phyloP scores from a whole-genome alignment of 306 rosid genomes.

The Luffa acutangula region DNA sequence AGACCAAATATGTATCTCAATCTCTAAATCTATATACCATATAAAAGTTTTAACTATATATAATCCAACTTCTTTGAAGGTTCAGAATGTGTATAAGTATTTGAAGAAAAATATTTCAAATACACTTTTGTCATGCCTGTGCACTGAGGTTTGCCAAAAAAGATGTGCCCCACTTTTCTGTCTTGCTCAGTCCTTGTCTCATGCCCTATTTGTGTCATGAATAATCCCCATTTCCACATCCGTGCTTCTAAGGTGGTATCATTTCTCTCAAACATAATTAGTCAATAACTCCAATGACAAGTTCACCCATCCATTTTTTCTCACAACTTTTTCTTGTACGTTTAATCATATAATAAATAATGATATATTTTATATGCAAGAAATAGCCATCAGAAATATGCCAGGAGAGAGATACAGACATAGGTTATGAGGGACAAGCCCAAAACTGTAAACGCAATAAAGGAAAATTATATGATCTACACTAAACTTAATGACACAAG shows the following conservation, averaged over 20 bases:
- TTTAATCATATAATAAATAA: not conserved
- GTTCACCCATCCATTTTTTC: not conserved
- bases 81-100: not conserved
- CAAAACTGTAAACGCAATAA: not conserved
- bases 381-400: not conserved
- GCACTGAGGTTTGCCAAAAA: not conserved
- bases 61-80: not conserved
- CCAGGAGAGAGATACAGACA: not conserved
- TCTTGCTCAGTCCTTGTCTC: not conserved
- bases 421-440: not conserved
- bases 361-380: not conserved
- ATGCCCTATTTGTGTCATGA: not conserved
- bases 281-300: not conserved
- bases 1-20: not conserved
- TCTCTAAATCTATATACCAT: not conserved
- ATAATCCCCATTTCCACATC: not conserved
- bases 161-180: not conserved
- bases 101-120: not conserved
- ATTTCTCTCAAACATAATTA: not conserved
- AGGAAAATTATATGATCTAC: not conserved
- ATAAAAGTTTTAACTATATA: not conserved
- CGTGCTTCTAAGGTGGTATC: not conserved
- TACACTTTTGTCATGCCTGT: not conserved
- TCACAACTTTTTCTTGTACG: not conserved
- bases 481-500: not conserved